phyloP scores from a whole-genome alignment of 78 protist genomes.

The Dictyostelium capitatum region DNA sequence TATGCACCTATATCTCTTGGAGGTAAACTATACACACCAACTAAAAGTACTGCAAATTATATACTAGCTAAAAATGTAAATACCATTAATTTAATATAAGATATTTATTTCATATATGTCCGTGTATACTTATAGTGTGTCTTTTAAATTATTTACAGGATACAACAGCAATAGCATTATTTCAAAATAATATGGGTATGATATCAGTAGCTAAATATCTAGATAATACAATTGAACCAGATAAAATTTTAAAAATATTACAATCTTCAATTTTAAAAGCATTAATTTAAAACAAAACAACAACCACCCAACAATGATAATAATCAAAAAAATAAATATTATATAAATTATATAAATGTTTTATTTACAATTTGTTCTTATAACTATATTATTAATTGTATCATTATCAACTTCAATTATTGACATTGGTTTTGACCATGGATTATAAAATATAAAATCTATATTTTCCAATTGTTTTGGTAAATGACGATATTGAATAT shows the following conservation, averaged over 20 bases:
- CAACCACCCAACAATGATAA: no score
- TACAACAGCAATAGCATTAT: constrained; percentile 9
- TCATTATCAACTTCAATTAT: not conserved
- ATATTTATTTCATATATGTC: not conserved
- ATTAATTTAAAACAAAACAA: not conserved
- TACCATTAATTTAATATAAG: not conserved
- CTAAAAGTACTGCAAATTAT: not conserved
- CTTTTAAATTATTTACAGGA: not conserved
- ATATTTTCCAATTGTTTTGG: not conserved
- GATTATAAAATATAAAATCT: not conserved
- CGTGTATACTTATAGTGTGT: not conserved
- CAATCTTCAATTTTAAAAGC: constrained; percentile 16
- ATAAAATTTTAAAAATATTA: not conserved
- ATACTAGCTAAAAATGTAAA: not conserved
- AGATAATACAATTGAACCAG: not conserved
- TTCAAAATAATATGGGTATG: constrained; percentile 9
- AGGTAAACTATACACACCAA: not conserved
- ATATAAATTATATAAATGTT: no score
- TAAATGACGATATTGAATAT: not conserved
- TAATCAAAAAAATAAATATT: no score
- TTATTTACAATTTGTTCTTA: constrained; percentile 19
- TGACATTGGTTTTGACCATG: constrained; percentile 16
- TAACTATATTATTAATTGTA: not conserved
- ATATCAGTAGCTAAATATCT: not conserved
- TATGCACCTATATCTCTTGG: not conserved